Percentiles rank a stretch among this genome's conserved stretches.
phyloP scores from a whole-genome alignment of 1,284 basidiomycete genomes.

The Tremellales sp. region DNA sequence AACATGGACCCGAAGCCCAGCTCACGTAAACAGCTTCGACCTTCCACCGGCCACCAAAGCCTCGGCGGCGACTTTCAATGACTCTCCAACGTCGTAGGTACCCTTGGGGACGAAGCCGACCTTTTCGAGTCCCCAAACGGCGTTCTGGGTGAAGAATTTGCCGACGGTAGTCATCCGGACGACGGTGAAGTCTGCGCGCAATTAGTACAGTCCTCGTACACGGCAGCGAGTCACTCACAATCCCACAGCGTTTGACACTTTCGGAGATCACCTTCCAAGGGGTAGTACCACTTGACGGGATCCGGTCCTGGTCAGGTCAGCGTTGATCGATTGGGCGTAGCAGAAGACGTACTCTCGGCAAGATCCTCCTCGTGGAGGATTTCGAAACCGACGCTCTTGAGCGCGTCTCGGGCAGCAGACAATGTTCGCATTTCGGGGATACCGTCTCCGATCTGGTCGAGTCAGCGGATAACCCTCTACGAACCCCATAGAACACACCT shows the following conservation, averaged over 20 bases:
- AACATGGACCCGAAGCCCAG: not conserved
- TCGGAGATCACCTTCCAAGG: conserved; percentile 83
- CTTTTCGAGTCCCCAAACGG: conserved; percentile 72
- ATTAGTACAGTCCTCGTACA: conserved; percentile 3
- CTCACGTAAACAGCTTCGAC: conserved; percentile 63
- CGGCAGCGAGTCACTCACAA: conserved; percentile 41
- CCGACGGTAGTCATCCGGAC: conserved; percentile 89
- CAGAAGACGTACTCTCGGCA: conserved; percentile 61
- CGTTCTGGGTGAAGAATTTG: conserved; percentile 77
- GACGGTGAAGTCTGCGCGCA: conserved; percentile 60
- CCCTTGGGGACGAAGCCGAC: conserved; percentile 85
- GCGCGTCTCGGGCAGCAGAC: conserved; percentile 66
- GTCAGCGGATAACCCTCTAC: not conserved
- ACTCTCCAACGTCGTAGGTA: conserved; percentile 85
- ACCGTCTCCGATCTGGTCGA: conserved; percentile 75
- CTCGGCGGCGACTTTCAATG: conserved; percentile 75
- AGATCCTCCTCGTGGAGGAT: conserved; percentile 92
- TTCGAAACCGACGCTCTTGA: conserved; percentile 81
- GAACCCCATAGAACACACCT: conserved; percentile 46
- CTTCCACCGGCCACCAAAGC: conserved; percentile 81
- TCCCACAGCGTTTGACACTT: conserved; percentile 96
- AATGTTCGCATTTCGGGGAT: conserved; percentile 96
- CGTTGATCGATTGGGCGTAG: not conserved
- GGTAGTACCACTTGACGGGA: conserved; percentile 89
- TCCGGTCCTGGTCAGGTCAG: conserved; percentile 51